Percentiles rank a stretch among this genome's conserved stretches.
phyloP scores from a whole-genome alignment of 2,329 filamentous ascomycete species.

The Colletotrichum ledebouriae region DNA sequence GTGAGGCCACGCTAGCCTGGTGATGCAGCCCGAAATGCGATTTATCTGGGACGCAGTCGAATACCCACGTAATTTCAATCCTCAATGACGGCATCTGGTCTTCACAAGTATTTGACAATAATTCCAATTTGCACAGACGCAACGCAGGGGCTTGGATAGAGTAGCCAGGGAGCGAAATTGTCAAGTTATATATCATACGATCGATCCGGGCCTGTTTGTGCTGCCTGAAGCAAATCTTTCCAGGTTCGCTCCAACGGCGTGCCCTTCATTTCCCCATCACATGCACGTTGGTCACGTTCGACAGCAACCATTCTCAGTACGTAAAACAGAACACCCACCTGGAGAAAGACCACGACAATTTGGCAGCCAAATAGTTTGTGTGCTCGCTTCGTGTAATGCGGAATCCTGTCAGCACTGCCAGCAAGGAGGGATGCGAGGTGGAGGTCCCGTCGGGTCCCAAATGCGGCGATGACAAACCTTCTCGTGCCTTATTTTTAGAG shows the following conservation, averaged over 20 bases:
- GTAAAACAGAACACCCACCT: no score
- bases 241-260: background rate
- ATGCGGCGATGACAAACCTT: constrained; percentile 25
- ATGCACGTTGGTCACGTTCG: background rate
- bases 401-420: constrained; percentile 27
- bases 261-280: background rate
- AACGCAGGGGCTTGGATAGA: background rate
- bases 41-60: no score
- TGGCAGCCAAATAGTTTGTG: background rate
- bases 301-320: no score
- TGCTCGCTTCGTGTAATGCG: background rate
- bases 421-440: no score
- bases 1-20: background rate
- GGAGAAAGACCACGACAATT: background rate
- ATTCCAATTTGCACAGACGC: background rate
- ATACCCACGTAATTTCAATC: no score
- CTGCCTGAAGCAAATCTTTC: constrained; percentile 1
- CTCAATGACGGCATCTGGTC: no score
- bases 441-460: background rate
- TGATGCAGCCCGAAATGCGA: no score
- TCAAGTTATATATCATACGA: background rate
- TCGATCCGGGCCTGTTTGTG: background rate
- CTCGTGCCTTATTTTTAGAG: constrained; percentile 34
- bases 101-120: no score
- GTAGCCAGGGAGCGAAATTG: constrained; percentile 1